phyloP scores from a whole-genome alignment of 2,329 filamentous ascomycete species.

The Fusarium sororula region DNA sequence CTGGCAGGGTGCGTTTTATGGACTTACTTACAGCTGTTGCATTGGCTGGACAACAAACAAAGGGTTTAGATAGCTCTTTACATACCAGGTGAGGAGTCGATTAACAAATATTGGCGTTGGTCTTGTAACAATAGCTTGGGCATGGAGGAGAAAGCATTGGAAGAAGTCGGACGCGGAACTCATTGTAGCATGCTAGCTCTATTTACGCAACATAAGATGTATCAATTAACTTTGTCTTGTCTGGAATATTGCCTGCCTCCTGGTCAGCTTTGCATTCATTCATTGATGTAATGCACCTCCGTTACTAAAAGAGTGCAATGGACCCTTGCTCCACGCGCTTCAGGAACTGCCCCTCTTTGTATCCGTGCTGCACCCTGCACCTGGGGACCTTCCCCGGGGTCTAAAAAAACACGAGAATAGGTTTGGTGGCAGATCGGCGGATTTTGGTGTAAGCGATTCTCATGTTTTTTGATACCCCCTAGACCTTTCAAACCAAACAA shows the following conservation, averaged over 20 bases:
- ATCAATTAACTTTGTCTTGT: constrained; percentile 21
- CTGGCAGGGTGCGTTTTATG: constrained; percentile 30
- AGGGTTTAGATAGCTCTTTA: constrained; percentile 63
- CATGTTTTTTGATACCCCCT: too few relatives aligned
- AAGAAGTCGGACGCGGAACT: constrained; percentile 13
- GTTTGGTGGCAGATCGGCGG: too few relatives aligned
- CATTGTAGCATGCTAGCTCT: constrained; percentile 17
- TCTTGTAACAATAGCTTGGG: constrained; percentile 39
- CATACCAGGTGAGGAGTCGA: constrained; percentile 42
- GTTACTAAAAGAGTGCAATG: background rate
- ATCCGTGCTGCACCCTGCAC: constrained; percentile 2
- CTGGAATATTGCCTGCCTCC: background rate
- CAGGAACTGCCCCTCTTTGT: constrained; percentile 35
- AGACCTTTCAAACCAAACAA: constrained; percentile 12
- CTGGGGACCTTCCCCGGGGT: too few relatives aligned
- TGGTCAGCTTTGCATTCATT: background rate
- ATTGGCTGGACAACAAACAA: constrained; percentile 50
- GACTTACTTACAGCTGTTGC: constrained; percentile 33
- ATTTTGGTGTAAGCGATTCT: too few relatives aligned
- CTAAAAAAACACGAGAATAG: too few relatives aligned
- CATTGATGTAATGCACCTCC: background rate
- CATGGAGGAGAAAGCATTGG: constrained; percentile 34
- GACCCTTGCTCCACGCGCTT: constrained; percentile 12
- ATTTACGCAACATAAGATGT: constrained; percentile 19
- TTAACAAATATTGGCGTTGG: constrained; percentile 25